Evolutionary conservation across 805 yeast species (phyloP), one percentile per base, ranked within the genome.

Genomic region (Saturnispora hagleri): DNA sequence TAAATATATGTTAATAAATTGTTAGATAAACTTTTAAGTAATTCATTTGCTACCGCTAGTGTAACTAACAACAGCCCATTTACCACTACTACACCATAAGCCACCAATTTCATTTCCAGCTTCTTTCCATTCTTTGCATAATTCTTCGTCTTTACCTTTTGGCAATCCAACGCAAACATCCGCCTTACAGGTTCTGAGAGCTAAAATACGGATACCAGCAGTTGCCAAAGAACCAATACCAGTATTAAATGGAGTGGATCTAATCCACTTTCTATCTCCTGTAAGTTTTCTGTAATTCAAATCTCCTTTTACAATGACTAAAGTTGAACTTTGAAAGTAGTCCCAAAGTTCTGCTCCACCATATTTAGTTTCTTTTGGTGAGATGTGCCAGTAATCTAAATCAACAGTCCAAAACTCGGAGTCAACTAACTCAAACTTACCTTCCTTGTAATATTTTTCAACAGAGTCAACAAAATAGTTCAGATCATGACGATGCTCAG

Each of bases 141-240:
- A 74, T 62, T 80, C 74, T 59, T 84, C 89, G 58, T 86, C 86
- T 42, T 79, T 69, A 3, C 96, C 97, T 40, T 73, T 75, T 4
- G 76, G 74, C 56, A 93, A 76, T 1, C 95, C 98, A 41, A 87
- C 97, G 50, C 86, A 82, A 6, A 90, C 98, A 65, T 93, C 99
- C 1, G 98, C 97, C 69, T 93, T 93, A 67, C 96, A 84, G 2
- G 98, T 93, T 72, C 99, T 81, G 60, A 93, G 75, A 34, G 95
- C 79, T 53, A 89, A 72, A 27, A 88, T 59, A 15, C 81, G 82
- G 51, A 93, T 71, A 8, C 82, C 82, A 31, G 82, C 75, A 0
- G 67, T 57, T 1, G 85, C 84, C 57, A 91, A 73, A 4, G 79
- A 76, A 51, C 86, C 86, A 54, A 91, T 76, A 4, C 96, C 91